These are phyloP conservation scores for Candida incommunis DNA, from an alignment of 805 yeast genomes.

Conservation along the genomic window DNA sequence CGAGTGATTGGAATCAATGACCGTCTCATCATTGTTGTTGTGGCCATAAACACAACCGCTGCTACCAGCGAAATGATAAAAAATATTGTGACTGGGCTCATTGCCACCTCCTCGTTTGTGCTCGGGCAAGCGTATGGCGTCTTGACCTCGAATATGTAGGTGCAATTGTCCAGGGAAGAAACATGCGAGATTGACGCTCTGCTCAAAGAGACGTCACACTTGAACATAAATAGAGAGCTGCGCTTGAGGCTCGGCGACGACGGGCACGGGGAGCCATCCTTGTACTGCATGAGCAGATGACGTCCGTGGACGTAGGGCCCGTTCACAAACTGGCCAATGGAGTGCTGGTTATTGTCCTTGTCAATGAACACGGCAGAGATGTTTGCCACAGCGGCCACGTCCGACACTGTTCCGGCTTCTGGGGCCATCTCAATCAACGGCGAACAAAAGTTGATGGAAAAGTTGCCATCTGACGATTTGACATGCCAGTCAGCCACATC, in stretches of 20 bases:
- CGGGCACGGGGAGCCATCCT: constrained; percentile 37
- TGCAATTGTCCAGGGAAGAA: constrained; percentile 63
- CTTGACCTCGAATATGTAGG: constrained; percentile 70
- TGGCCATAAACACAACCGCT: constrained; percentile 22
- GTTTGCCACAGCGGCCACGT: constrained; percentile 15
- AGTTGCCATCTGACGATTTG: constrained; percentile 59
- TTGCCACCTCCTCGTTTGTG: constrained; percentile 47
- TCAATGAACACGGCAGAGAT: constrained; percentile 49
- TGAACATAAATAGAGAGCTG: constrained; percentile 54
- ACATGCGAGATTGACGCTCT: constrained; percentile 56
- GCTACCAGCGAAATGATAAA: constrained; percentile 48
- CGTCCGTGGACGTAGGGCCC: constrained; percentile 58
- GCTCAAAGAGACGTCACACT: constrained; percentile 52
- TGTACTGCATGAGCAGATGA: constrained; percentile 55
- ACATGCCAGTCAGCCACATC: constrained; percentile 41
- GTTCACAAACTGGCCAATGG: constrained; percentile 41
- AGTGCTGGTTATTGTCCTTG: constrained; percentile 27
- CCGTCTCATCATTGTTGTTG: constrained; percentile 5
- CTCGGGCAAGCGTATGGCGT: constrained; percentile 83
- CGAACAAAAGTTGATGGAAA: constrained; percentile 56
- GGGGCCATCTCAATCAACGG: constrained; percentile 31
- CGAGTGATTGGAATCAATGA: not conserved
- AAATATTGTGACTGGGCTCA: constrained; percentile 36
- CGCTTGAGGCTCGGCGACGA: constrained; percentile 38
- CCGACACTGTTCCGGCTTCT: constrained; percentile 21